Percentiles rank a stretch among this genome's conserved stretches.
Conservation (phyloP, 1,284 basidiomycete genomes). For the Vanrija humicola region DNA sequence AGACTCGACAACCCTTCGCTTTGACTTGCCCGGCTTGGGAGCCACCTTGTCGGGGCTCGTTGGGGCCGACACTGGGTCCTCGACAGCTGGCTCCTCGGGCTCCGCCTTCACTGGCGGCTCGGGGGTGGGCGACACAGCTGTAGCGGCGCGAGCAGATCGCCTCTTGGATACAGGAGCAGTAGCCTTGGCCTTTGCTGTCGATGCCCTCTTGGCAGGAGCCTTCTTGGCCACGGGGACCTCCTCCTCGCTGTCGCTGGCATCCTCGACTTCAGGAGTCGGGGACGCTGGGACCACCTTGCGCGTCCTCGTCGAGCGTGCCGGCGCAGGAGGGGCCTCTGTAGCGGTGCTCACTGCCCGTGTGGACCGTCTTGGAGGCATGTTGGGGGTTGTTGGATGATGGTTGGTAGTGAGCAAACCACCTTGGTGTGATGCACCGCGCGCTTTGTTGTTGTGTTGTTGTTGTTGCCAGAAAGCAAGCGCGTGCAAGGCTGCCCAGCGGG, state of each 20-base stretch:
- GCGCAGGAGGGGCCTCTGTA: neutral
- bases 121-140: constrained; percentile 2
- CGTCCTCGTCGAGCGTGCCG: neutral
- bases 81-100: neutral
- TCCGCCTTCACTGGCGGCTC: constrained; percentile 3
- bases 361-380: constrained; percentile 13
- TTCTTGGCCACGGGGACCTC: neutral
- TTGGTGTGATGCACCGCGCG: neutral
- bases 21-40: neutral
- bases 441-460: neutral
- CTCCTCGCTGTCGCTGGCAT: neutral
- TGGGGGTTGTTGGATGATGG: neutral
- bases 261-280: neutral
- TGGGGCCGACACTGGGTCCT: neutral
- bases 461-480: neutral
- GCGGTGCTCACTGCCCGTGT: neutral
- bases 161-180: neutral
- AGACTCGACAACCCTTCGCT: no score
- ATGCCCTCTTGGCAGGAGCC: neutral
- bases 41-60: neutral
- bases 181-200: neutral
- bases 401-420: neutral
- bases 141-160: no score
- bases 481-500: neutral
- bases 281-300: neutral